Base-by-base conservation (phyloP, 345 rosid species). In the Lepidium africanum region DNA sequence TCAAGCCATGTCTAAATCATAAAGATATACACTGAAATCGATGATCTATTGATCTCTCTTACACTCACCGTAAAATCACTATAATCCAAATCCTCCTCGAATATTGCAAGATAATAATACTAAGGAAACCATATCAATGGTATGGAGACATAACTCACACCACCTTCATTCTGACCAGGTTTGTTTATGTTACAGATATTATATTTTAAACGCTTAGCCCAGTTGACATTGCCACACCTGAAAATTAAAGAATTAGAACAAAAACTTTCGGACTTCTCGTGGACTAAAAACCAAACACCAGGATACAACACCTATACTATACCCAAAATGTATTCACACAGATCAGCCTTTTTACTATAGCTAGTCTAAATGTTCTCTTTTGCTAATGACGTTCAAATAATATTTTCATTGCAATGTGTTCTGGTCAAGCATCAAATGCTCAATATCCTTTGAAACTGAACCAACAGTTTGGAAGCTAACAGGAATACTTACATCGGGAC, bases 171-270 rank as follows among this genome's bases (percentile, higher is more conserved):
- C 56, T 85, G 93, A 75, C 96, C 99, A 58, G 97, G 99, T 80
- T 89, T 91, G 58, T 87, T 94, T 35, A 97, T 94, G 82, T 94
- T 94, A 82, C 97, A 91, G 72, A 94, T 85, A 73, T 94, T 91
- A 82, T 97, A 91, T 70, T 94, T 91, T 25, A 75, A 57, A 59
- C 97, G 95, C 81, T 94, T 94, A 67, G 97, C 99, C 99, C 99
- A 94, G 76, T 87, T 94, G 63, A 89, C 89, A 74, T 94, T 91
- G 77, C 86, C 99, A 77, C 99, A 94, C 96, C 97, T 94, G 86
- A 52, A 57, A 73, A 15, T 57, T 60, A 36, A 57, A 59, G 23
- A 27, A 45, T 48, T 32, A 32, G 16, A 50, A 32, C 23, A 54
- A 38, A 37, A 19, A 39, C 5, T 63, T 21, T 2, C 10, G 21